phyloP scores from a whole-genome alignment of 192 early-diverging fungal species.

The Backusella parvicylindrica region DNA sequence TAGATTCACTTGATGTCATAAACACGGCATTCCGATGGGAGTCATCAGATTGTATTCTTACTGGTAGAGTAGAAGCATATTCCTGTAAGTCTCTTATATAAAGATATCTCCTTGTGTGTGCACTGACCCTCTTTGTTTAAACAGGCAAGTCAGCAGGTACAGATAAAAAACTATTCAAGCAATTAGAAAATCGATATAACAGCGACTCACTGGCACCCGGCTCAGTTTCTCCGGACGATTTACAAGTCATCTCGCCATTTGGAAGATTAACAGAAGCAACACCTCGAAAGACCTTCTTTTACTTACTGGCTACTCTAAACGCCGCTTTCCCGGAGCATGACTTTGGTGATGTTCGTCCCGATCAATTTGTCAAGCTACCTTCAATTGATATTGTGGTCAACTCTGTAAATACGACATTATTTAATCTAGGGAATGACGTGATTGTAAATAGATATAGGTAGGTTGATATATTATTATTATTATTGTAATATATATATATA shows the following conservation, averaged over 20 bases:
- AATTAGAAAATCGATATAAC: slow-evolving; percentile 82
- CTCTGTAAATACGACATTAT: slow-evolving; percentile 81
- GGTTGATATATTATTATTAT: neutral
- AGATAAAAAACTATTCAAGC: slow-evolving; percentile 89
- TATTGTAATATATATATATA: neutral
- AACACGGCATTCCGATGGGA: slow-evolving; percentile 85
- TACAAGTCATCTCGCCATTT: slow-evolving; percentile 76
- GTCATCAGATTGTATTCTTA: slow-evolving; percentile 78
- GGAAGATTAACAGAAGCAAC: slow-evolving; percentile 85
- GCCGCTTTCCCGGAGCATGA: slow-evolving; percentile 97
- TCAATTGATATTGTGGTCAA: slow-evolving; percentile 70
- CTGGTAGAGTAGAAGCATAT: slow-evolving; percentile 89
- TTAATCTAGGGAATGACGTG: slow-evolving; percentile 74
- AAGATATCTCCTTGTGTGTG: neutral
- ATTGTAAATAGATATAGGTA: slow-evolving; percentile 47
- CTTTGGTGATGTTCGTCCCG: slow-evolving; percentile 84
- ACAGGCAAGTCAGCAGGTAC: slow-evolving; percentile 89
- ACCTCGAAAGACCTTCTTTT: slow-evolving; percentile 87
- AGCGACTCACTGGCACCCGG: slow-evolving; percentile 58
- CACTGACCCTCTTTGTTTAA: neutral
- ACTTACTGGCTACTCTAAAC: slow-evolving; percentile 93
- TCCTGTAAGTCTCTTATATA: slow-evolving; percentile 68
- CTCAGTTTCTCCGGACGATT: slow-evolving; percentile 62
- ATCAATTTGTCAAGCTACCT: slow-evolving; percentile 77
- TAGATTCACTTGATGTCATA: slow-evolving; percentile 68